Base-by-base conservation (phyloP, 192 early-diverging fungal genomes). In the Linnemannia exigua region DNA sequence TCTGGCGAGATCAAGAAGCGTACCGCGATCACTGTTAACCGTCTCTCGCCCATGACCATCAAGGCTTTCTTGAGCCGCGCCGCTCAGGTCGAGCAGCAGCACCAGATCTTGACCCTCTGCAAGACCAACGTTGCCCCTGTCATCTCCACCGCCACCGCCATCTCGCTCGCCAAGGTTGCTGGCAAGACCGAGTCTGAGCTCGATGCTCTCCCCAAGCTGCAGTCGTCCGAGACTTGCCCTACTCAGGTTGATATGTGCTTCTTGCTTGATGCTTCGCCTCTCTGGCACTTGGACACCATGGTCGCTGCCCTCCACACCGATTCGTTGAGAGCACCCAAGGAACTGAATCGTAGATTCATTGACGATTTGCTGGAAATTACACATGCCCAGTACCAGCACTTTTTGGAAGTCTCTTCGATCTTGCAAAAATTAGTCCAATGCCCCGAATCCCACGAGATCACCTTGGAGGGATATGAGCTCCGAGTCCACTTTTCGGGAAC, bases 211-310 rank as follows among this genome's bases (percentile, higher is more conserved):
- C 84, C 84, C 58, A 86, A 76, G 48, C 37, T 86, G 44, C 67
- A 61, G 47, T 28, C 75, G 0, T 80, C 72, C 17, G 78, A 79
- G 3, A 37, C 74, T 3, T 86, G 84, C 35, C 84, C 78, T n/a
- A 86, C 84, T 17, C 79, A 80, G 41, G 84, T 86, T 50, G 84
- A 86, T 66, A 86, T 86, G 84, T 79, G 66, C 28, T 86, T 86
- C 51, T 44, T 86, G 20, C 67, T 86, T 1, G 84, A 86, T 74
- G 84, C 84, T n/a, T 86, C 84, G 0, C 84, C 84, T 14, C 71
- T 86, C 25, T 86, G 84, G 84, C 84, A 86, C 28, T 33, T 86
- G 37, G 84, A 86, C 33, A 86, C 84, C 14, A 86, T 86, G 84
- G 84, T 86, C 15, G 47, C 84, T 2, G 84, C 84, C 28, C 51